These are phyloP conservation scores for Penicillium paxilli DNA, from an alignment of 495 filamentous ascomycete species.

Conservation along the genomic window DNA sequence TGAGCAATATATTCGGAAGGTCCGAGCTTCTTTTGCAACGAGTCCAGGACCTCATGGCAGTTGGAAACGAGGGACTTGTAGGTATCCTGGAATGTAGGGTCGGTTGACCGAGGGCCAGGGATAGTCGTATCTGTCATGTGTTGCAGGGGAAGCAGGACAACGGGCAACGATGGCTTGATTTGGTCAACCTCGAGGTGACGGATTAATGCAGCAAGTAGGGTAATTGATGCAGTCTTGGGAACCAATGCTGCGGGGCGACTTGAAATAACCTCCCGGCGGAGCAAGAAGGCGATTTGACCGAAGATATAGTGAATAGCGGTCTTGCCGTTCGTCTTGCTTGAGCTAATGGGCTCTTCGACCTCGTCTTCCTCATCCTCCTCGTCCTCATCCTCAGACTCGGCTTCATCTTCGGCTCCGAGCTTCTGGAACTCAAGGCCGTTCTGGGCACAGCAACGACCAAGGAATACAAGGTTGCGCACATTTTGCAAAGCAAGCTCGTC, in stretches of 20 bases:
- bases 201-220: slow-evolving; percentile 64
- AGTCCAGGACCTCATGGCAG: slow-evolving; percentile 69
- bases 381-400: slow-evolving; percentile 45
- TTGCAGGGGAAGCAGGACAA: slow-evolving; percentile 76
- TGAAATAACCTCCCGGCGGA: slow-evolving; percentile 72
- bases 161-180: slow-evolving; percentile 56
- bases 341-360: slow-evolving; percentile 33
- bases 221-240: slow-evolving; percentile 74
- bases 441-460: slow-evolving; percentile 66
- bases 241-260: slow-evolving; percentile 60
- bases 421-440: slow-evolving; percentile 56
- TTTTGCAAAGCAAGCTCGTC: slow-evolving; percentile 70
- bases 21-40: slow-evolving; percentile 81
- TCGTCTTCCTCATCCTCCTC: slow-evolving; percentile 23
- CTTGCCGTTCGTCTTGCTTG: slow-evolving; percentile 21
- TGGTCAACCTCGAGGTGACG: slow-evolving; percentile 55
- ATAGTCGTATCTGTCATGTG: slow-evolving; percentile 81
- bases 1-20: slow-evolving; percentile 70
- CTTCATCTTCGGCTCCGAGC: slow-evolving; percentile 34
- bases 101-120: slow-evolving; percentile 61
- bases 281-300: slow-evolving; percentile 67
- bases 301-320: slow-evolving; percentile 73
- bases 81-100: slow-evolving; percentile 63
- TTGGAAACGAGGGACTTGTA: slow-evolving; percentile 68
- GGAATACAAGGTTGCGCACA: slow-evolving; percentile 75